phyloP scores from a whole-genome alignment of 2,329 filamentous ascomycete species.

The Sporothrix globosa region DNA sequence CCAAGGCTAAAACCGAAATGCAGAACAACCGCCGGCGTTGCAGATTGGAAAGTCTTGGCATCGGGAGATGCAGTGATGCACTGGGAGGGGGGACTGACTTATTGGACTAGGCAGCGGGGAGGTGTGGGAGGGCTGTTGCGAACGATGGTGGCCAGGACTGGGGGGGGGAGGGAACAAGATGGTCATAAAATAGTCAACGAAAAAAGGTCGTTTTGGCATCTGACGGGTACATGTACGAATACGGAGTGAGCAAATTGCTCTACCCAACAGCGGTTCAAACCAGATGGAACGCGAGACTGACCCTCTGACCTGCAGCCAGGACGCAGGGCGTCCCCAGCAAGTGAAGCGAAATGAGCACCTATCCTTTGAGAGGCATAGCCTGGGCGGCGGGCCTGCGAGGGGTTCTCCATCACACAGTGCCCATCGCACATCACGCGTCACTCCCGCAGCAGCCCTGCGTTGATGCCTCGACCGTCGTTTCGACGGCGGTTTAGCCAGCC shows the following conservation, averaged over 20 bases:
- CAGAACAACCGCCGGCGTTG: constrained; percentile 3
- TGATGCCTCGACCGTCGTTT: neutral
- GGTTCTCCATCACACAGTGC: neutral
- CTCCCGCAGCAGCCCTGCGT: neutral
- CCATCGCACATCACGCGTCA: neutral
- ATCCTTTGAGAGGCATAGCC: constrained; percentile 7
- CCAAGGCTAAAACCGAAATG: neutral
- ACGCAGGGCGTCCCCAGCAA: neutral
- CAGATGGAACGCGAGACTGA: neutral
- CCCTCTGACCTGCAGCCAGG: neutral
- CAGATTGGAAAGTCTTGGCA: constrained; percentile 28
- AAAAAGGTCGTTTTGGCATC: too few species aligned
- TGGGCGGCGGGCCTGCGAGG: neutral
- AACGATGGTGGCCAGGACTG: too few species aligned
- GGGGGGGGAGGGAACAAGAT: neutral
- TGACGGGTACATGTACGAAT: neutral
- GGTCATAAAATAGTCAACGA: neutral
- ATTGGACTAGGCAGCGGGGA: neutral
- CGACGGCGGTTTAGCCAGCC: neutral
- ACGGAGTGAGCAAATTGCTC: neutral
- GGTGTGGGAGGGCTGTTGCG: neutral
- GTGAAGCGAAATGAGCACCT: constrained; percentile 12
- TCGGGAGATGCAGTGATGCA: constrained; percentile 21
- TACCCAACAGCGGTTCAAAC: neutral
- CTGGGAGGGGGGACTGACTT: neutral